A percentile compares a stretch with the other conserved stretches of the same genome.
Conservation (phyloP, 2,329 filamentous ascomycete genomes). For the Exophiala calicioides region DNA sequence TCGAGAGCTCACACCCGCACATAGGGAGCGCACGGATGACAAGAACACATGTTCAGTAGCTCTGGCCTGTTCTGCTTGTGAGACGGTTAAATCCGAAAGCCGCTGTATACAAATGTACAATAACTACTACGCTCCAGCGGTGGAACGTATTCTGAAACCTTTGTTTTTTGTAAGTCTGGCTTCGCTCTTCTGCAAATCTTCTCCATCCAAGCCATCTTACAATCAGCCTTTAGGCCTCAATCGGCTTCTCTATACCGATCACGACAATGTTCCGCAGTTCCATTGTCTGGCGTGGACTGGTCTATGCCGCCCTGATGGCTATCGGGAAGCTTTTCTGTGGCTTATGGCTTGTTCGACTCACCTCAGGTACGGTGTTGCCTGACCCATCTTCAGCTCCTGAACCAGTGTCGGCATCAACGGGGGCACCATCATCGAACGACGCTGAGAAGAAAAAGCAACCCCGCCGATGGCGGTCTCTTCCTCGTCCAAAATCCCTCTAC, state of each 20-base stretch:
- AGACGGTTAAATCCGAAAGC: constrained; percentile 7
- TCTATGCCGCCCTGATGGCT: constrained; percentile 72
- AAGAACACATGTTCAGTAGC: background rate
- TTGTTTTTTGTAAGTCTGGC: constrained; percentile 64
- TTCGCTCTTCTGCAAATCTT: too few relatives aligned
- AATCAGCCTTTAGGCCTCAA: constrained; percentile 44
- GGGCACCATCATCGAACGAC: background rate
- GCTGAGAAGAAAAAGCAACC: background rate
- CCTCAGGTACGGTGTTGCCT: constrained; percentile 8
- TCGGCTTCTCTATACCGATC: constrained; percentile 79
- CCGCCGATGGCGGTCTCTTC: constrained; percentile 41
- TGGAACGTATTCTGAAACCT: constrained; percentile 62
- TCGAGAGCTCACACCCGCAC: constrained; percentile 1
- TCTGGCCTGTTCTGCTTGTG: background rate
- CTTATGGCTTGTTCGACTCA: constrained; percentile 55
- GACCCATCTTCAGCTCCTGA: too few relatives aligned
- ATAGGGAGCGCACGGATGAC: background rate
- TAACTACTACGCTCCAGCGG: constrained; percentile 48
- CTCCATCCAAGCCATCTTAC: background rate
- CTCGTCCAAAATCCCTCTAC: constrained; percentile 56
- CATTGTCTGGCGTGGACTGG: constrained; percentile 70
- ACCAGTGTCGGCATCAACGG: constrained; percentile 5
- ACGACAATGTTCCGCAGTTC: constrained; percentile 64
- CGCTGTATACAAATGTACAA: constrained; percentile 43
- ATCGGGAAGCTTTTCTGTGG: constrained; percentile 63